These are phyloP conservation scores for Adansonia madagascariensis DNA, from an alignment of 441 rosid genomes.

Conservation along the genomic window DNA sequence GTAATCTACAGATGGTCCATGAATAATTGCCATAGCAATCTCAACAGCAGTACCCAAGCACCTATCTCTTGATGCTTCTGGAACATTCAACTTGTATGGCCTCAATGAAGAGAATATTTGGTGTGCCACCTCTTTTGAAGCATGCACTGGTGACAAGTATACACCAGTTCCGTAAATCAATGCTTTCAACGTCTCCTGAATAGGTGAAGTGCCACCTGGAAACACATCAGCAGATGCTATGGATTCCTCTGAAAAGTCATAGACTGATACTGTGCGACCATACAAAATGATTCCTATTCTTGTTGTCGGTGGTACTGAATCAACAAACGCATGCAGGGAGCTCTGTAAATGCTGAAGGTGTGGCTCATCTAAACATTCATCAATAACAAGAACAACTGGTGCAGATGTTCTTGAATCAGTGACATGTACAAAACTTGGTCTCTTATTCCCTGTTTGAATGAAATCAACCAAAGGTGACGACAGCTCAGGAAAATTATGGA, in stretches of 20 bases:
- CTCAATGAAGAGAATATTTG: conserved; percentile 85
- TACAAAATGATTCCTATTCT: conserved; percentile 82
- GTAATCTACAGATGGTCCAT: conserved; percentile 90
- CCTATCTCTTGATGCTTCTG: conserved; percentile 89
- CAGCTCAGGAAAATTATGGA: conserved; percentile 69
- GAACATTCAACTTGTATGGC: conserved; percentile 66
- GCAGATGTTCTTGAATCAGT: conserved; percentile 87
- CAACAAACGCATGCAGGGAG: conserved; percentile 93
- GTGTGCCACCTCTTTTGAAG: conserved; percentile 90
- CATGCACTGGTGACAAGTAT: conserved; percentile 89
- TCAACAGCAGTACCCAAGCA: conserved; percentile 91
- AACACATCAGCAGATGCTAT: conserved; percentile 95
- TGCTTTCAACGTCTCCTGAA: conserved; percentile 73
- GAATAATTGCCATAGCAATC: conserved; percentile 84
- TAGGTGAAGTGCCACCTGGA: conserved; percentile 84
- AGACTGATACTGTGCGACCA: conserved; percentile 85
- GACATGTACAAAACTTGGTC: conserved; percentile 83
- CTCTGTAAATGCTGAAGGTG: conserved; percentile 94
- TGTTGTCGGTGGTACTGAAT: conserved; percentile 70
- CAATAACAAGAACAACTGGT: conserved; percentile 84
- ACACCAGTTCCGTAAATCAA: conserved; percentile 90
- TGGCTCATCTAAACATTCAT: conserved; percentile 93
- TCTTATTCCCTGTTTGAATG: conserved; percentile 82
- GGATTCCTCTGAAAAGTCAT: conserved; percentile 90
- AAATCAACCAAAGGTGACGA: conserved; percentile 80